Conservation (phyloP, 2,329 filamentous ascomycete species). For the Colletotrichum limetticola region DNA sequence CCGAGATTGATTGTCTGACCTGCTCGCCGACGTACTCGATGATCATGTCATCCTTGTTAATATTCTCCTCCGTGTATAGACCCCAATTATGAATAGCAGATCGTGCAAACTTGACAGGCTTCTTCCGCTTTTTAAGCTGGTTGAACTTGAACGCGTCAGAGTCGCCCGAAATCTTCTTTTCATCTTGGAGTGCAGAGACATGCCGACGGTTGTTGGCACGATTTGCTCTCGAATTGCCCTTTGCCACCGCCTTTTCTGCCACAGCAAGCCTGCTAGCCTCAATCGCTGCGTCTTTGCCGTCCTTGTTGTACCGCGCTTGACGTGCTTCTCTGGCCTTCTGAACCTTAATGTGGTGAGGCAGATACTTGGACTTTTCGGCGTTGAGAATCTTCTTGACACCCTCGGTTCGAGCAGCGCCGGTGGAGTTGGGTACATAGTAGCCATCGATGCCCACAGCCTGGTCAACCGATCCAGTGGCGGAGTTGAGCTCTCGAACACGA, state of each 20-base stretch:
- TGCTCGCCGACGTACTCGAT: slow-evolving; percentile 99
- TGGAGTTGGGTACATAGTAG: slow-evolving; percentile 86
- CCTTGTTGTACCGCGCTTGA: slow-evolving; percentile 78
- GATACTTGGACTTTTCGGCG: slow-evolving; percentile 96
- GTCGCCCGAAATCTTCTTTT: slow-evolving; percentile 88
- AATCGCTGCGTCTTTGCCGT: slow-evolving; percentile 74
- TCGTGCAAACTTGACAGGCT: slow-evolving; percentile 96
- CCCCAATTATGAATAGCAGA: slow-evolving; percentile 99
- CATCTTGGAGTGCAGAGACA: slow-evolving; percentile 93
- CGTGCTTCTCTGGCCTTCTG: slow-evolving; percentile 91
- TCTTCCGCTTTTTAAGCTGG: slow-evolving; percentile 99
- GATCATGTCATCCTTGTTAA: slow-evolving; percentile 98
- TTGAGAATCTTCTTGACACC: slow-evolving; percentile 96
- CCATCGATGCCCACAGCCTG: slow-evolving; percentile 62
- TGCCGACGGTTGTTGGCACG: slow-evolving; percentile 95
- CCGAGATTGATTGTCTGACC: slow-evolving; percentile 96
- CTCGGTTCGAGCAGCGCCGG: slow-evolving; percentile 90
- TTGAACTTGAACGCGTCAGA: slow-evolving; percentile 97
- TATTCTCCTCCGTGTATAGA: slow-evolving; percentile 96
- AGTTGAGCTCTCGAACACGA: slow-evolving; percentile 66
- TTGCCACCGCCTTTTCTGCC: slow-evolving; percentile 84
- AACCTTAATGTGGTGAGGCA: slow-evolving; percentile 97
- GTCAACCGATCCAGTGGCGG: slow-evolving; percentile 41
- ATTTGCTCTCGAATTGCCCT: slow-evolving; percentile 91
- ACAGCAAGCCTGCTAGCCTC: slow-evolving; percentile 76